Conservation (phyloP, 495 filamentous ascomycete genomes). For the Astrocystis sublimbata region DNA sequence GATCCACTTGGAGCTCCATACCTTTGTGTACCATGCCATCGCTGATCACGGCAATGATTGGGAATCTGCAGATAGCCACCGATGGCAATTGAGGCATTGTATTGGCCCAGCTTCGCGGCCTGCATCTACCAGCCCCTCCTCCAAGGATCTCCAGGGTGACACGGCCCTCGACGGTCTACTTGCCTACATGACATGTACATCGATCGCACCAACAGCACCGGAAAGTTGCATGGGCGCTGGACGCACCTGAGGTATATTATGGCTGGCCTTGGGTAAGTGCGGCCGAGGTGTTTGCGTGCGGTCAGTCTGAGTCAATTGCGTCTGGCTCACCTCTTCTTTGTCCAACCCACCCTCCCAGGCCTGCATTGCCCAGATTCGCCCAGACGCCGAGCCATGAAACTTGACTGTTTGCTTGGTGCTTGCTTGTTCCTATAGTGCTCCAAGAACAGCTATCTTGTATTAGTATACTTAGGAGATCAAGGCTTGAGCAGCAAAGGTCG, state of each 20-base stretch:
- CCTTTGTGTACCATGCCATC: background rate
- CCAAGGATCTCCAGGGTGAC: too few species aligned
- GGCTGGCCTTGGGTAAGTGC: background rate
- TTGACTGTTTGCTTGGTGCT: conserved; percentile 5
- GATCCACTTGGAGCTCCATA: conserved; percentile 4
- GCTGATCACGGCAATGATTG: background rate
- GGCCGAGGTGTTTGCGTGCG: background rate
- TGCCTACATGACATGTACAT: too few species aligned
- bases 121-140: background rate
- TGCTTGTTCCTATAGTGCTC: background rate
- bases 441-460: background rate
- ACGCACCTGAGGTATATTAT: background rate
- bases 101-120: conserved; percentile 1
- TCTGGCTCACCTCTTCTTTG: conserved; percentile 17
- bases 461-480: background rate
- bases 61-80: conserved; percentile 15
- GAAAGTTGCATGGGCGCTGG: background rate
- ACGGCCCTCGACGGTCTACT: background rate
- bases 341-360: background rate
- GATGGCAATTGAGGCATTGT: background rate
- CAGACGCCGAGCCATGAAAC: conserved; percentile 22
- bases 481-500: background rate
- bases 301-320: too few species aligned
- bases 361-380: conserved; percentile 14
- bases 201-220: background rate